Evolutionary conservation across 1,284 basidiomycete genomes (phyloP).

Genomic region (Exobasidium cylindrosporum): DNA sequence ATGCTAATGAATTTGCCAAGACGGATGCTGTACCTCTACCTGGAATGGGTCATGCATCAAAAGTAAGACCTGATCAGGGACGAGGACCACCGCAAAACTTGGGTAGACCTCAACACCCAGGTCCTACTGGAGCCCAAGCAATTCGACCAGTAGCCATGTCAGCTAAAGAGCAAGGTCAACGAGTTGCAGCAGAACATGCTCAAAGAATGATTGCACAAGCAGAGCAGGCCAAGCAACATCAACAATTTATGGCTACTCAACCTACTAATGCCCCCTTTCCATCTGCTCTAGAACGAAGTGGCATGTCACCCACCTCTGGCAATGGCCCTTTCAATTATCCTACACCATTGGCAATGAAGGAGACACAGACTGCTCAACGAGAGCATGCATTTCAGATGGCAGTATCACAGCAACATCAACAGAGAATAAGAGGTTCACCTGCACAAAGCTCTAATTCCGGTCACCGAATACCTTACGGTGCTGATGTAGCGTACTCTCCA

Average conservation of each 20-base stretch:
- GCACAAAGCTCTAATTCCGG: neutral
- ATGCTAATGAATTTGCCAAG: neutral
- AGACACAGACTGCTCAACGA: constrained; percentile 44
- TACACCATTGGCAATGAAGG: constrained; percentile 47
- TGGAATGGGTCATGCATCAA: neutral
- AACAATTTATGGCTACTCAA: constrained; percentile 16
- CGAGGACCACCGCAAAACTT: neutral
- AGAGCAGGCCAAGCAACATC: neutral
- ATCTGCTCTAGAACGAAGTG: constrained; percentile 29
- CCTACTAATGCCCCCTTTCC: constrained; percentile 52
- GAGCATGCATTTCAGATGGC: constrained; percentile 40
- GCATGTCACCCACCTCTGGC: constrained; percentile 23
- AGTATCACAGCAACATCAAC: constrained; percentile 22
- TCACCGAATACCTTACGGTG: neutral
- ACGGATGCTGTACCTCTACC: neutral
- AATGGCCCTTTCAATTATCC: constrained; percentile 39
- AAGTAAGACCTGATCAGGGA: neutral
- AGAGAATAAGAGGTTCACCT: constrained; percentile 6
- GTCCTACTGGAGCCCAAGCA: constrained; percentile 23
- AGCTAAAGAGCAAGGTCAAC: constrained; percentile 6
- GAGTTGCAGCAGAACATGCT: constrained; percentile 2
- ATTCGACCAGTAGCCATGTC: neutral
- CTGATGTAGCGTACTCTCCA: neutral
- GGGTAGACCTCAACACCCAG: neutral
- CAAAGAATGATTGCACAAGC: neutral